These are phyloP conservation scores for Teratosphaeriaceae sp. DNA, from an alignment of 2,329 filamentous ascomycete species.

Conservation along the genomic window DNA sequence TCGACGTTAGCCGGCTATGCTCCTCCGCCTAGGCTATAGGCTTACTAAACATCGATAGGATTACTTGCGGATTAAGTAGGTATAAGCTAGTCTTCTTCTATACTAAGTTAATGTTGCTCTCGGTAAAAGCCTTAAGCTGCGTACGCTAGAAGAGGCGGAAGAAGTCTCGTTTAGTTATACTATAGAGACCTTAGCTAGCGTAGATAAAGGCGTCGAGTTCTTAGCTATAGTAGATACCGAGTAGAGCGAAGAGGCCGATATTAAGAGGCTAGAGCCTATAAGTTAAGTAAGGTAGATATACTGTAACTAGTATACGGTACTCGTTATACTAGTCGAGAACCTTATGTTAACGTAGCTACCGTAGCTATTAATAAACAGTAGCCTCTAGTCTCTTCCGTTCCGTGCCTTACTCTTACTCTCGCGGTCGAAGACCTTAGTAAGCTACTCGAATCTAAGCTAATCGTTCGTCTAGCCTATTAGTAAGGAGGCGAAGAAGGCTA, in stretches of 20 bases:
- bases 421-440: slow-evolving; percentile 8
- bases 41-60: neutral
- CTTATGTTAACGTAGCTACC: slow-evolving; percentile 9
- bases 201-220: slow-evolving; percentile 6
- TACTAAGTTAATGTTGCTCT: slow-evolving; percentile 4
- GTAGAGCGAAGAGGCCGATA: slow-evolving; percentile 13
- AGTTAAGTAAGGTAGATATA: slow-evolving; percentile 6
- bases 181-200: slow-evolving; percentile 6
- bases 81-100: neutral
- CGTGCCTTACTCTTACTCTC: slow-evolving; percentile 7
- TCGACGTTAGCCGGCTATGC: too few species aligned
- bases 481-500: slow-evolving; percentile 7
- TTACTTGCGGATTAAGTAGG: neutral
- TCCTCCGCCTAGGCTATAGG: too few species aligned
- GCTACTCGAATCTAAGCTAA: slow-evolving; percentile 11
- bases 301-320: slow-evolving; percentile 8
- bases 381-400: slow-evolving; percentile 7
- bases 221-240: slow-evolving; percentile 14
- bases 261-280: slow-evolving; percentile 16
- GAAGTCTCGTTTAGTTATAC: slow-evolving; percentile 13
- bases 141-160: slow-evolving; percentile 11
- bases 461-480: slow-evolving; percentile 13
- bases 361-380: slow-evolving; percentile 12
- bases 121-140: slow-evolving; percentile 5
- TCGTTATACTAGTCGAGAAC: slow-evolving; percentile 8